These are phyloP conservation scores for Xylariaceae sp. DNA, from an alignment of 2,329 filamentous ascomycete species.

Conservation along the genomic window DNA sequence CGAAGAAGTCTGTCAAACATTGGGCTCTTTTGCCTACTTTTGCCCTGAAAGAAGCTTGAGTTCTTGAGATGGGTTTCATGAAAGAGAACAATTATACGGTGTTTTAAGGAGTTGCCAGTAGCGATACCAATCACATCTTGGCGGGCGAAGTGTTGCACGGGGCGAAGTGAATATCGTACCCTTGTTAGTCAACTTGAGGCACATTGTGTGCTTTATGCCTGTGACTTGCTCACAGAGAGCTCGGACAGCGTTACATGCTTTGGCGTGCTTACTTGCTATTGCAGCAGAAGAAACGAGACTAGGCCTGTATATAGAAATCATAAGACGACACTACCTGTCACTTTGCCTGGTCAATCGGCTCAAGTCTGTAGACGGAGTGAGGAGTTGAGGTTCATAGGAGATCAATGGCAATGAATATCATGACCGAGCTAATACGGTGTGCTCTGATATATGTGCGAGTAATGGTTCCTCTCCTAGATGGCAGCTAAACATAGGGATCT, in stretches of 20 bases:
- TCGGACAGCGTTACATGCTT: background rate
- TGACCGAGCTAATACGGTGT: slow-evolving; percentile 2
- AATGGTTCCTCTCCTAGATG: too few species aligned
- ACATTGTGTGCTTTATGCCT: slow-evolving; percentile 7
- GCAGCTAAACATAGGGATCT: too few species aligned
- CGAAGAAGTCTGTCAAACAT: slow-evolving; percentile 66
- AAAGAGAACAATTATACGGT: background rate
- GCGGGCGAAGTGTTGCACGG: too few species aligned
- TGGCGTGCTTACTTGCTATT: background rate
- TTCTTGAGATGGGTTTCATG: background rate
- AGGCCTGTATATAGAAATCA: slow-evolving; percentile 16
- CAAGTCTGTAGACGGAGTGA: background rate
- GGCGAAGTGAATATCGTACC: too few species aligned
- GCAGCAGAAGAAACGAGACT: background rate
- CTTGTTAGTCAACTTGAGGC: slow-evolving; percentile 8
- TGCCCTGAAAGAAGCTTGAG: slow-evolving; percentile 4
- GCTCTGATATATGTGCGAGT: too few species aligned
- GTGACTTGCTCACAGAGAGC: slow-evolving; percentile 4
- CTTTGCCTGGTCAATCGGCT: background rate
- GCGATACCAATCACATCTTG: slow-evolving; percentile 22
- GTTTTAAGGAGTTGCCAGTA: slow-evolving; percentile 12
- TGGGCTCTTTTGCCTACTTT: slow-evolving; percentile 36
- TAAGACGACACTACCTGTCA: slow-evolving; percentile 1
- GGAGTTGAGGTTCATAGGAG: slow-evolving; percentile 2
- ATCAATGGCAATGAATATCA: slow-evolving; percentile 14